A percentile compares a stretch with the other conserved stretches of the same genome.
These are phyloP conservation scores for Neurospora crassa DNA, from an alignment of 2,329 filamentous ascomycete genomes.

Conservation along the genomic window DNA sequence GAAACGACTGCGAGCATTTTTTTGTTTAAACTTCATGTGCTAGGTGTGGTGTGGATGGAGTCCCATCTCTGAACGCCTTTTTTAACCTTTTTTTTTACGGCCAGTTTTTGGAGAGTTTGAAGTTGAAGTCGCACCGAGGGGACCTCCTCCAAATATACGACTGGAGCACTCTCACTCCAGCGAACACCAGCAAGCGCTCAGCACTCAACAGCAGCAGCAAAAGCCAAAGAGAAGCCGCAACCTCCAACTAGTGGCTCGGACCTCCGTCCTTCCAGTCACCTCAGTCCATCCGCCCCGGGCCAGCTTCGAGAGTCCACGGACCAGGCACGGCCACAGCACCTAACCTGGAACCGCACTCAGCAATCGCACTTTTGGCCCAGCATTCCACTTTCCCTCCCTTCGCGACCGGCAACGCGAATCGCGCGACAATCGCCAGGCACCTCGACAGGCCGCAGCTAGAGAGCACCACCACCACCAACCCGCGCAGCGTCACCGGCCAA, in stretches of 20 bases:
- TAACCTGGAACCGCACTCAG: not conserved
- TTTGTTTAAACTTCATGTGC: constrained; percentile 9
- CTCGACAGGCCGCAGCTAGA: not conserved
- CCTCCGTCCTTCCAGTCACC: not conserved
- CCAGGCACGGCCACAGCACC: not conserved
- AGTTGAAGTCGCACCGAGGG: not conserved
- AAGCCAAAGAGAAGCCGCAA: not conserved
- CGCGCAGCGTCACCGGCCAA: constrained; percentile 6
- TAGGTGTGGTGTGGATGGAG: constrained; percentile 19
- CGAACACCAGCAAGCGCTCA: not conserved
- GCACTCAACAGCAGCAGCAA: not conserved
- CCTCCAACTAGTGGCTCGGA: not conserved
- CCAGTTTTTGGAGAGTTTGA: constrained; percentile 12
- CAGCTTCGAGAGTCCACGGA: not conserved
- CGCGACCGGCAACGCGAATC: constrained; percentile 19
- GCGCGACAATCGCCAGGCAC: constrained; percentile 17
- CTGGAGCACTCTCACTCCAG: not conserved
- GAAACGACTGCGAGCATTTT: constrained; percentile 8
- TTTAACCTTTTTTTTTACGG: constrained; percentile 5
- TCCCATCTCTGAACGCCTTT: constrained; percentile 2
- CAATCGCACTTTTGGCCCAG: constrained; percentile 9
- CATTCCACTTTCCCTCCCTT: constrained; percentile 6
- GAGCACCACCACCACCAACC: constrained; percentile 1
- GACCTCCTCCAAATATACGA: not conserved
- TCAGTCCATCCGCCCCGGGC: not conserved